Base-by-base conservation (phyloP, 352 stramenopile genomes). In the Pythium rhizo-oryzae region DNA sequence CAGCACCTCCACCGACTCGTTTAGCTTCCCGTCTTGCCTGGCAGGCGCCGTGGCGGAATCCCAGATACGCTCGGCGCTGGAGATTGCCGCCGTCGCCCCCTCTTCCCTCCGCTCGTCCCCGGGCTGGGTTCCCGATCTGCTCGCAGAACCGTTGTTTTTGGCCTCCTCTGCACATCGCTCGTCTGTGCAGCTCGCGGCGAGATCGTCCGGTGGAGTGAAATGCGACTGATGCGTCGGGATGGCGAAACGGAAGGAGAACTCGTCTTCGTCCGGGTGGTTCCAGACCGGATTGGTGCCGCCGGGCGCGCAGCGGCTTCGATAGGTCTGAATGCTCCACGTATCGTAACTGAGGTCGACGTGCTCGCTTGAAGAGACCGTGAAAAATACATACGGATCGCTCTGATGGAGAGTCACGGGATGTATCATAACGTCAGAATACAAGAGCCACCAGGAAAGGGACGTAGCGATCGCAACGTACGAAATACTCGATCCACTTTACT, bases 331-430 rank as follows among this genome's bases (percentile, higher is more conserved):
- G 70, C 74, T 83, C 87, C 87, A 95, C 44, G 85, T 75, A 44
- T 93, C 82, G 19, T 82, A 76, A 24, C 68, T 77, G 28, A 85
- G 72, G 1, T 68, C 69, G 19, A 63, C 70, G 30, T 80, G 46
- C 19, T 73, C 70, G 1, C 72, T 56, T 24, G 82, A 74, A 4
- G 71, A 78, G n/a, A 92, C 69, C 46, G 85, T 71, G 21, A 95
- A 72, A 55, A 95, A 92, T 16, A 89, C 84, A 52, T 93, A 95
- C 11, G 87, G 78, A 57, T 95, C 66, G 63, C 81, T 92, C 85
- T 90, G n/a, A n/a, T n/a, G n/a, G n/a, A n/a, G n/a, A n/a, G 62
- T 46, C 9, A 18, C 7, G n/a, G n/a, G n/a, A n/a, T n/a, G n/a
- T n/a, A n/a, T n/a, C n/a, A n/a, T n/a, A 43, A 24, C 35, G 54